Evolutionary conservation across 768 basidiomycete genomes (phyloP), one percentile per base, ranked within the genome.

Genomic region (Coprinopsis strossmayeri): DNA sequence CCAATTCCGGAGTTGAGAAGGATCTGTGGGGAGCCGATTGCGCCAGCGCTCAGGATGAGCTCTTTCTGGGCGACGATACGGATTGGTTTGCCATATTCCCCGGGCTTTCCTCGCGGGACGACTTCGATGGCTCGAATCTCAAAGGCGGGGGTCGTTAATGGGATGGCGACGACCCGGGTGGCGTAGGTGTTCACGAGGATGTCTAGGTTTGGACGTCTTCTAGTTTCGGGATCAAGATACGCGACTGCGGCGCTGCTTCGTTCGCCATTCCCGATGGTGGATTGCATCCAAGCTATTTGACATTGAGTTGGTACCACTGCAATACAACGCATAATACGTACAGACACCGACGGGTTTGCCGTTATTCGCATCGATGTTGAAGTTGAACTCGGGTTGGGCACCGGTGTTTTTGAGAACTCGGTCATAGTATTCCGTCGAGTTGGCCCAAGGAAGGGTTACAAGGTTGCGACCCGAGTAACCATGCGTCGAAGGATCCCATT

Each of bases 391-490:
- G 7, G 46, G 34, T 21, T 49, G 54, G 2, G 50, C 35, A 15
- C 50, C 45, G 0, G 69, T 60, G 1, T 70, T 63, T 39, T 58
- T 51, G 9, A 73, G 54, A n/a, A 71, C 55, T 4, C 57, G 62
- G 1, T 54, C 48, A 48, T 71, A 67, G 21, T 64, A 61, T 5
- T 62, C 39, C 20, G 50, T 46, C 1, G 58, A 40, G 45, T 51
- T 59, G 1, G 64, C 62, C 67, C 49, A 50, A 25, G 61, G 53
- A n/a, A 42, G 27, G 11, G 10, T 32, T 39, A 68, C 64, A 1
- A 53, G 52, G 30, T 58, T 60, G 9, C 59, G 55, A 5, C 73
- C 72, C 5, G 55, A 47, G 12, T 59, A 61, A 11, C 69, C 63
- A 24, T 55, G 54, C 12, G 45, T 37, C 7, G 13, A 25, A 5